phyloP scores from a whole-genome alignment of 805 yeast genomes.

The Spathaspora sp. region DNA sequence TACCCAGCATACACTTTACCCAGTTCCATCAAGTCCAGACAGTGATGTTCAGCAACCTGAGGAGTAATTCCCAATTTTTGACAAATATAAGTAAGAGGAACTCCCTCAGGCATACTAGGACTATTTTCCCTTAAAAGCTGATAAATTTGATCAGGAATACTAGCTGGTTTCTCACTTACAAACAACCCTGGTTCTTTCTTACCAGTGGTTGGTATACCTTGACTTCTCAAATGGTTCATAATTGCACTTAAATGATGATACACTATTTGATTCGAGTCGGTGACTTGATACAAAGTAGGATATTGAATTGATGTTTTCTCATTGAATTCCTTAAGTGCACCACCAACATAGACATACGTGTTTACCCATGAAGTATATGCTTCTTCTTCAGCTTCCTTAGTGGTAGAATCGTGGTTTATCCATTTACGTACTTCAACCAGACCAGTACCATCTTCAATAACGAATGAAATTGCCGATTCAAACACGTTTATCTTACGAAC shows the following conservation, averaged over 20 bases:
- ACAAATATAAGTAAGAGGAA: conserved; percentile 60
- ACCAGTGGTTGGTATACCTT: conserved; percentile 38
- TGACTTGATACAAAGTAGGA: conserved; percentile 53
- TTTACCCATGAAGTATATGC: conserved; percentile 40
- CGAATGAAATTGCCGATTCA: conserved; percentile 51
- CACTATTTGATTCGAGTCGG: conserved; percentile 63
- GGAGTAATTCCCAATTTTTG: conserved; percentile 50
- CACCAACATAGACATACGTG: conserved; percentile 56
- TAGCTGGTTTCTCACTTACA: conserved; percentile 28
- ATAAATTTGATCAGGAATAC: conserved; percentile 41
- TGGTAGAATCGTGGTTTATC: conserved; percentile 35
- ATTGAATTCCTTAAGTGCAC: conserved; percentile 50
- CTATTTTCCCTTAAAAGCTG: conserved; percentile 48
- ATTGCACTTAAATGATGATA: conserved; percentile 68
- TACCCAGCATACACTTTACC: conserved; percentile 69
- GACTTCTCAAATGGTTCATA: conserved; percentile 51
- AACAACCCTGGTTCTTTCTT: conserved; percentile 16
- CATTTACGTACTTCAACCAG: conserved; percentile 62
- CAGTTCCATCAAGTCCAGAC: conserved; percentile 56
- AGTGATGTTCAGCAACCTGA: conserved; percentile 46
- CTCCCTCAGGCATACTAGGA: conserved; percentile 68
- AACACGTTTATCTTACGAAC: conserved; percentile 61
- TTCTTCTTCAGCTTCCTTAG: conserved; percentile 25
- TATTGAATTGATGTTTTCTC: conserved; percentile 63
- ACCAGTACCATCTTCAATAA: conserved; percentile 77